Percentiles rank a stretch among this genome's conserved stretches.
phyloP scores from a whole-genome alignment of 805 yeast genomes.

The Saturnispora galanensis region DNA sequence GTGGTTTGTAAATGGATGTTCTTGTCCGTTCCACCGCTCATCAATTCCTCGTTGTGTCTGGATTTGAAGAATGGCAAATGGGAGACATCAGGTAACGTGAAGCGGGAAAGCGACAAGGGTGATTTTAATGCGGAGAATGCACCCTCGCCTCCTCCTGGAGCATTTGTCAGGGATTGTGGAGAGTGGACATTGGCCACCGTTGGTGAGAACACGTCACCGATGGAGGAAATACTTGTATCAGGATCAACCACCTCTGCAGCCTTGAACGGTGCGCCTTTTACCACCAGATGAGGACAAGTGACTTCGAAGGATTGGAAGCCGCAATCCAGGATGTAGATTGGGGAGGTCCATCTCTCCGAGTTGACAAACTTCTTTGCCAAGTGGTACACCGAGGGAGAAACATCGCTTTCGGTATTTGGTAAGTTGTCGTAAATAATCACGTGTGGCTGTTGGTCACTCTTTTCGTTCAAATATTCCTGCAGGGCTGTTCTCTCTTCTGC shows the following conservation, averaged over 20 bases:
- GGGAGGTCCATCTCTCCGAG: conserved; percentile 30
- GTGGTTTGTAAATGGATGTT: conserved; percentile 20
- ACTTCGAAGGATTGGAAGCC: conserved; percentile 32
- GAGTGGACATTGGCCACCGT: conserved; percentile 11
- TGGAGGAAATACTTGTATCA: conserved; percentile 5
- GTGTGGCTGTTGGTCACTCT: conserved; percentile 27
- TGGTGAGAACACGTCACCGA: conserved; percentile 14
- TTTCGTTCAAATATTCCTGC: conserved; percentile 26
- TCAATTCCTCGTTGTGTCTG: conserved; percentile 45
- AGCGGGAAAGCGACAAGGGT: conserved; percentile 33
- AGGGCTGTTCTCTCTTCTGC: conserved; percentile 38
- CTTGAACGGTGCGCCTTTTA: neutral
- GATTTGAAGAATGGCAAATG: conserved; percentile 36
- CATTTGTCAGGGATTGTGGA: conserved; percentile 14
- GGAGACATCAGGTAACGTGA: conserved; percentile 38
- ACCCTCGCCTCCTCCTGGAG: conserved; percentile 3
- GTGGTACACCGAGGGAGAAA: conserved; percentile 34
- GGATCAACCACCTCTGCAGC: neutral
- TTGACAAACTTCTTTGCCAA: conserved; percentile 39
- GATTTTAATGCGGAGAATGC: conserved; percentile 1
- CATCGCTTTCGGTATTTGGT: conserved; percentile 22
- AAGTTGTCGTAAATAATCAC: conserved; percentile 44
- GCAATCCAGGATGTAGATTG: conserved; percentile 33
- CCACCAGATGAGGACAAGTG: neutral
- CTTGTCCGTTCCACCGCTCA: conserved; percentile 21